Evolutionary conservation across 495 filamentous ascomycete species (phyloP), one percentile per base, ranked within the genome.

Genomic region (Xylaria grammica): DNA sequence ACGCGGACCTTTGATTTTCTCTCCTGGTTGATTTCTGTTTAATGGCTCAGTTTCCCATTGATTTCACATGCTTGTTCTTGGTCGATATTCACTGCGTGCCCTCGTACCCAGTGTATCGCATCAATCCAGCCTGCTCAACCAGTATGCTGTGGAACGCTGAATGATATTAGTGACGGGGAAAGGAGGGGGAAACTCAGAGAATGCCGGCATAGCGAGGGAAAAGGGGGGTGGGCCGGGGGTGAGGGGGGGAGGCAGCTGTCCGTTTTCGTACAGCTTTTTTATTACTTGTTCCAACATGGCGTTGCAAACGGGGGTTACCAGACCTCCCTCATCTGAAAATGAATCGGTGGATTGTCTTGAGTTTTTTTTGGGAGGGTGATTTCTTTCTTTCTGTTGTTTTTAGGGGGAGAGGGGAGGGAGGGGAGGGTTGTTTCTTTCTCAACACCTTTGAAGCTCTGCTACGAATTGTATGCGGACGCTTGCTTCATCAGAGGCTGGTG

Each of bases 141-240:
- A 38, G 60, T 32, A 54, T 38, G 38, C 60, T 15, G 20, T 38
- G 49, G 36, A 8, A 40, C 24, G 22, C 36, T n/a, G 34, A n/a
- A 38, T 22, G 60, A 24, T 30, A 32, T 34, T 20, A 32, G 34
- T 26, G 30, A 63, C 40, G 61, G 51, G 60, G 29, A 5, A 30
- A 44, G 9, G 36, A 27, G 13, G 20, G 38, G 24, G 53, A 26
- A 29, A 27, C 20, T 34, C 30, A 5, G 26, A 36, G 40, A 48
- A 49, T 24, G 44, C 40, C 40, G 42, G 56, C 56, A 60, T 60
- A 60, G 58, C 58, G 45, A 15, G 45, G n/a, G n/a, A n/a, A n/a
- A n/a, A 42, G 45, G 46, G 44, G 46, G 42, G 29, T 9, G 40
- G 40, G 32, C 11, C 4, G 4, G 4, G 32, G 32, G 32, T 13